These are phyloP conservation scores for Vigna nakashimae DNA, from an alignment of 306 rosid species.

Conservation along the genomic window DNA sequence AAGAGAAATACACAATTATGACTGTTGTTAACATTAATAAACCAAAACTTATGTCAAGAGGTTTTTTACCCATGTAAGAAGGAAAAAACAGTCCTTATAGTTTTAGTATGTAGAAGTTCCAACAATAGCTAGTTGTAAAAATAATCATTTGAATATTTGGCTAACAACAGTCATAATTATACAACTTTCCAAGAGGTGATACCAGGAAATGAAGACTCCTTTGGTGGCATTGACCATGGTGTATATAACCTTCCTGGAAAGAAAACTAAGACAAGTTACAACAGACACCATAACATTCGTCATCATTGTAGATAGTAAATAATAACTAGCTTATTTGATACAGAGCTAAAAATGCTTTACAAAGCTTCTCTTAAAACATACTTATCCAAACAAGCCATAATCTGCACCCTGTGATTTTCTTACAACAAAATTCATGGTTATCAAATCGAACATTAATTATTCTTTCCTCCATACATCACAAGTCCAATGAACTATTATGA, in stretches of 20 bases:
- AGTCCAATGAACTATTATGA: background rate
- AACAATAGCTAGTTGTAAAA: background rate
- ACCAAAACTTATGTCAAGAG: too few species aligned
- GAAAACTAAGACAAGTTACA: conserved; percentile 23
- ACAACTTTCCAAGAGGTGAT: background rate
- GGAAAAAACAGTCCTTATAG: too few species aligned
- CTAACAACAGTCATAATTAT: background rate
- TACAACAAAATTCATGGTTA: background rate
- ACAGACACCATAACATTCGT: background rate
- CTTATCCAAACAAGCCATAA: background rate
- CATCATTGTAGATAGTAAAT: background rate
- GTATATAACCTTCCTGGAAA: conserved; percentile 38
- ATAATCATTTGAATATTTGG: background rate
- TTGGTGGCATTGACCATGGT: conserved; percentile 61
- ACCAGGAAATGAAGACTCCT: conserved; percentile 59
- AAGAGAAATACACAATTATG: too few species aligned
- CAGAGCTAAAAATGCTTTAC: too few species aligned
- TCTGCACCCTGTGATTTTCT: background rate
- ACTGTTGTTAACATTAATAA: too few species aligned
- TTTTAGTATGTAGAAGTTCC: background rate
- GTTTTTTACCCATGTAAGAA: background rate
- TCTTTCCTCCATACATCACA: background rate
- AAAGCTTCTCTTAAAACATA: too few species aligned
- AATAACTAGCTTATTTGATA: background rate
- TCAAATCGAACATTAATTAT: background rate